These are phyloP conservation scores for Lentinula edodes DNA, from an alignment of 768 basidiomycete species.

Conservation along the genomic window DNA sequence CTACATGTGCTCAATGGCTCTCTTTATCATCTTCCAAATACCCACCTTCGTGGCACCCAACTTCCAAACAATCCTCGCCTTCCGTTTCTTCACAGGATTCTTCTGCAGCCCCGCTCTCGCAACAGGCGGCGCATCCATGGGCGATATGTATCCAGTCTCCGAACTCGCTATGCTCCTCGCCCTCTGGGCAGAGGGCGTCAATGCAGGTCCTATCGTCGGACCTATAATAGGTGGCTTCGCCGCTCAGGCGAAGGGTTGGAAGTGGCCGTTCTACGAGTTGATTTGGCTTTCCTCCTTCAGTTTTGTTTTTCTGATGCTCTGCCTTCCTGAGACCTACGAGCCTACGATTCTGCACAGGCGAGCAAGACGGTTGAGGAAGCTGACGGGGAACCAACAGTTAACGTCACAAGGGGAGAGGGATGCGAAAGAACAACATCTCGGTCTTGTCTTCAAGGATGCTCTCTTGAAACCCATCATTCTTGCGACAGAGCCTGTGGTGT, in stretches of 20 bases:
- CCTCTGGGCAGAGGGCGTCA: constrained; percentile 18
- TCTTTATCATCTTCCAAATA: constrained; percentile 27
- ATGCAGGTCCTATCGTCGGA: constrained; percentile 22
- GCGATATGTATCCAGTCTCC: constrained; percentile 17
- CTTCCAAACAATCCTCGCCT: constrained; percentile 23
- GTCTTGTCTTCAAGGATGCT: constrained; percentile 13
- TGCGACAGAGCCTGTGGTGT: constrained; percentile 23
- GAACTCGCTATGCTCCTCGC: constrained; percentile 21
- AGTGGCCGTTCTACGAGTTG: constrained; percentile 28
- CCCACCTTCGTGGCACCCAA: constrained; percentile 26
- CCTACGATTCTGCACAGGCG: constrained; percentile 23
- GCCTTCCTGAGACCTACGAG: constrained; percentile 25
- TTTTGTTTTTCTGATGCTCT: constrained; percentile 20
- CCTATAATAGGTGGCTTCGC: constrained; percentile 28
- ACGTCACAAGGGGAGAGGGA: constrained; percentile 13
- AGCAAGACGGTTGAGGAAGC: constrained; percentile 22
- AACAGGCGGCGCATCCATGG: constrained; percentile 21
- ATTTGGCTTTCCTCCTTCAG: constrained; percentile 24
- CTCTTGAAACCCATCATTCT: constrained; percentile 25
- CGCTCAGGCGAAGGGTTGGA: constrained; percentile 23
- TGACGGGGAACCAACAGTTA: constrained; percentile 21
- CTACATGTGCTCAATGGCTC: constrained; percentile 24
- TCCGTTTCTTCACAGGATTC: constrained; percentile 29
- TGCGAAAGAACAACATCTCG: neutral
- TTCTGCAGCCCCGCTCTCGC: constrained; percentile 27